Base-by-base conservation (phyloP, 192 early-diverging fungal species). In the Coemansia sp. region DNA sequence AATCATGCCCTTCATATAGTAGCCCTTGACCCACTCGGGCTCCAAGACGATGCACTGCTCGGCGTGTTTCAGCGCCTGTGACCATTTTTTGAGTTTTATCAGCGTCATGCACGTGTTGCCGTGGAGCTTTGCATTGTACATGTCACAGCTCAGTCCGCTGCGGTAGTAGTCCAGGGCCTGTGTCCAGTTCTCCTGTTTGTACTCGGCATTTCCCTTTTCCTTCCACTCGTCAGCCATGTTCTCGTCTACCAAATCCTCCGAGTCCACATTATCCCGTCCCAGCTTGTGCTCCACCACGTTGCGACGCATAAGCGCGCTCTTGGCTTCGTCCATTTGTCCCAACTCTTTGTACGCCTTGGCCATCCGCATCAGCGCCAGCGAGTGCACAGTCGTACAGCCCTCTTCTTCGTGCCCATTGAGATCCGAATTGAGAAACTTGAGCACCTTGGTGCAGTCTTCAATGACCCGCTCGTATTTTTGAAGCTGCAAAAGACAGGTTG, bases 301-400 rank as follows among this genome's bases (percentile, higher is more conserved):
- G 37, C 67, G 76, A 48, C 80, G 64, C 80, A 77, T 77, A 35
- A 82, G 48, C 4, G 80, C 71, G 32, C 71, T 78, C 64, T 78
- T 82, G 25, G 75, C 70, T 8, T 73, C 72, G 27, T 82, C 80
- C 39, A 74, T 2, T 5, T 59, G 68, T 47, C 75, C 80, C 49
- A 82, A 63, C 47, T 82, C 80, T 69, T 82, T 82, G 65, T 78
- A 47, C 24, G 80, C 80, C 62, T 82, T 82, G 57, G 80, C 80
- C 80, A 82, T 74, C 19, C 80, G 75, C 68, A 82, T 39, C n/a
- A 82, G 69, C 21, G 80, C 80, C 56, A 82, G 57, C 24, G 80
- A 82, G 38, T 82, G 80, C 41, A 82, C 74, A 0, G 80, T 82
- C 1, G 80, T 77, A 62, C 80, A 82, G 3, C 71, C 63, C 52